Conservation (phyloP, 345 rosid genomes). For the Ceriops zippeliana region DNA sequence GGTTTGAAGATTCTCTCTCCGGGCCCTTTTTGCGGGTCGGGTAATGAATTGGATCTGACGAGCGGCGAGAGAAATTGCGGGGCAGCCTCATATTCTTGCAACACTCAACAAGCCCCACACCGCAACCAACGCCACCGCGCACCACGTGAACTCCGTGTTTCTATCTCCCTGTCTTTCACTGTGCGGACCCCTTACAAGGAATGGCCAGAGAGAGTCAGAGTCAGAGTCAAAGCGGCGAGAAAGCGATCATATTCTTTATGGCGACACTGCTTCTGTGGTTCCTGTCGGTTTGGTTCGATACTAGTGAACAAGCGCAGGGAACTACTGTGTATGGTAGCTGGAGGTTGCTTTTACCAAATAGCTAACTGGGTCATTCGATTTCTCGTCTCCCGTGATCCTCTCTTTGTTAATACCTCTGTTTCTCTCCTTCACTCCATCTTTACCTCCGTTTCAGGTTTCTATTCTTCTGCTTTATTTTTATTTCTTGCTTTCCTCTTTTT, state of each 20-base stretch:
- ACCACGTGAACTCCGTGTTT: too few species aligned
- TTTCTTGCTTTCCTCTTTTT: background rate
- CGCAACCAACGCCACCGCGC: too few species aligned
- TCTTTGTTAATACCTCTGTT: conserved; percentile 80
- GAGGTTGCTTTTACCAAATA: conserved; percentile 58
- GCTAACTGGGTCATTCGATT: conserved; percentile 61
- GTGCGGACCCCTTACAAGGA: background rate
- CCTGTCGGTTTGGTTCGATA: conserved; percentile 70
- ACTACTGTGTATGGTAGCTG: conserved; percentile 51
- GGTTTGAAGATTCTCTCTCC: too few species aligned
- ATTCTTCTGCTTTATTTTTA: background rate
- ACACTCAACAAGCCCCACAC: too few species aligned
- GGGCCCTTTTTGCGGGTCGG: too few species aligned
- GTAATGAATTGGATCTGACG: too few species aligned
- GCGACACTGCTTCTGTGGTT: conserved; percentile 86
- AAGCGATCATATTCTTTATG: conserved; percentile 56
- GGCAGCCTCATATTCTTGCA: too few species aligned
- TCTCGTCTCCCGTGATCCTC: conserved; percentile 69
- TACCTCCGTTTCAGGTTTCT: conserved; percentile 73
- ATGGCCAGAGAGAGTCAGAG: conserved; percentile 32
- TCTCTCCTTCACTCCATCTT: conserved; percentile 82
- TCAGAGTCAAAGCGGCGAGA: conserved; percentile 26
- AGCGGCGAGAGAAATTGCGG: too few species aligned
- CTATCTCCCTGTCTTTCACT: too few species aligned
- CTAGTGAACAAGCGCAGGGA: conserved; percentile 50